phyloP scores from a whole-genome alignment of 1,284 basidiomycete species.

The Tausonia pullulans region DNA sequence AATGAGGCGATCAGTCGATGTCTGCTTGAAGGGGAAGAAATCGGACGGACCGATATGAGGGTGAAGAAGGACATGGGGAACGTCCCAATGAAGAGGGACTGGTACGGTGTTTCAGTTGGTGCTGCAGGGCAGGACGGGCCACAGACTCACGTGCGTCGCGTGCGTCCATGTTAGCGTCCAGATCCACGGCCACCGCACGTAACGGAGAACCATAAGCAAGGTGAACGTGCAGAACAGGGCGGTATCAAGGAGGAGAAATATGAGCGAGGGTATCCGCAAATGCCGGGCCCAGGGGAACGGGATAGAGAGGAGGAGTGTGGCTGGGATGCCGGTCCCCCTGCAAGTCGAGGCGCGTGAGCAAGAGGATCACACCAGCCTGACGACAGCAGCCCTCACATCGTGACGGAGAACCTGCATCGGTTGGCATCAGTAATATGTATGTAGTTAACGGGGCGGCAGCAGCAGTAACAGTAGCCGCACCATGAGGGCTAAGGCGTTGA shows the following conservation, averaged over 20 bases:
- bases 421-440: not conserved
- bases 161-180: constrained; percentile 4
- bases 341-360: not conserved
- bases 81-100: constrained; percentile 4
- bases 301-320: constrained; percentile 1
- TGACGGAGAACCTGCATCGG: not conserved
- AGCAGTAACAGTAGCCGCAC: not conserved
- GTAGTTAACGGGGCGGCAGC: not conserved
- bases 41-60: not conserved
- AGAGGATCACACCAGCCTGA: not conserved
- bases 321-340: not conserved
- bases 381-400: no score
- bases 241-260: constrained; percentile 7
- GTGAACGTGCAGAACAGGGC: constrained; percentile 13
- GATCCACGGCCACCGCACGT: constrained; percentile 12
- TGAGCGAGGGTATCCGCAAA: not conserved
- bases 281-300: constrained; percentile 10
- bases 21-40: not conserved
- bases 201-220: constrained; percentile 2
- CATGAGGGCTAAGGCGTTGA: not conserved
- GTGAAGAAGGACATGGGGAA: constrained; percentile 1
- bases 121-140: not conserved
- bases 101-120: not conserved
- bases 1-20: constrained; percentile 5
- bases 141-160: not conserved